These are phyloP conservation scores for Lactifluus hygrophoroides DNA, from an alignment of 768 basidiomycete genomes.

Conservation along the genomic window DNA sequence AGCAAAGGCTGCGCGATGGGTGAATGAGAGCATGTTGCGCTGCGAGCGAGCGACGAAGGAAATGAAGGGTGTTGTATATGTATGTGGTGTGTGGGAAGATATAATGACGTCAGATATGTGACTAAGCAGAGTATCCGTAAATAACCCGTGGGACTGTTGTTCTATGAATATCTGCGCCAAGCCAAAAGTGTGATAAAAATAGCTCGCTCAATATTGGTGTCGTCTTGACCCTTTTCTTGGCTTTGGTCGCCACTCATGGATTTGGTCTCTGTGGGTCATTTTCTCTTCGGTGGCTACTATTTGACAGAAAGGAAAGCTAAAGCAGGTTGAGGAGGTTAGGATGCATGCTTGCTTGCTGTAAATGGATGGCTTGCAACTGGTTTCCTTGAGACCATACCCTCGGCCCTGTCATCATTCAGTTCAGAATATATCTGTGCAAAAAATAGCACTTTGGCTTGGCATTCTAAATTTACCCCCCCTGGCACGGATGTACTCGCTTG, in stretches of 20 bases:
- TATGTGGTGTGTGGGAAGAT: too few species aligned
- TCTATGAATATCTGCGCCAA: slow-evolving; percentile 11
- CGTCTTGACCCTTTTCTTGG: too few species aligned
- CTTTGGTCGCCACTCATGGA: too few species aligned
- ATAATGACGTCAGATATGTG: too few species aligned
- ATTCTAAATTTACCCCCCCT: slow-evolving; percentile 20
- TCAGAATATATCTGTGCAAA: too few species aligned
- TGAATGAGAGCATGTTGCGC: background rate
- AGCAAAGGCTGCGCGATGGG: background rate
- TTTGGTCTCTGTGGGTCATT: too few species aligned
- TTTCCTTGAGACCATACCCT: background rate
- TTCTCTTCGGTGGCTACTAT: too few species aligned
- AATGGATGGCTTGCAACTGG: background rate
- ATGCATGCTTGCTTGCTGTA: too few species aligned
- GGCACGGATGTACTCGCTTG: slow-evolving; percentile 12
- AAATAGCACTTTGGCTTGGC: slow-evolving; percentile 22
- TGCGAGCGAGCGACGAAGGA: too few species aligned
- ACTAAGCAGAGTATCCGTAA: background rate
- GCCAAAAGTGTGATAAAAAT: slow-evolving; percentile 12
- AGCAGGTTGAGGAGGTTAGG: too few species aligned
- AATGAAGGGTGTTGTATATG: too few species aligned
- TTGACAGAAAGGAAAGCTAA: too few species aligned
- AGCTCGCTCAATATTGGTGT: background rate
- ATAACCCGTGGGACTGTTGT: background rate
- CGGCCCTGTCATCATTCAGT: background rate